Base-by-base conservation (phyloP, 352 stramenopile genomes). In the Pythium brachiatum region DNA sequence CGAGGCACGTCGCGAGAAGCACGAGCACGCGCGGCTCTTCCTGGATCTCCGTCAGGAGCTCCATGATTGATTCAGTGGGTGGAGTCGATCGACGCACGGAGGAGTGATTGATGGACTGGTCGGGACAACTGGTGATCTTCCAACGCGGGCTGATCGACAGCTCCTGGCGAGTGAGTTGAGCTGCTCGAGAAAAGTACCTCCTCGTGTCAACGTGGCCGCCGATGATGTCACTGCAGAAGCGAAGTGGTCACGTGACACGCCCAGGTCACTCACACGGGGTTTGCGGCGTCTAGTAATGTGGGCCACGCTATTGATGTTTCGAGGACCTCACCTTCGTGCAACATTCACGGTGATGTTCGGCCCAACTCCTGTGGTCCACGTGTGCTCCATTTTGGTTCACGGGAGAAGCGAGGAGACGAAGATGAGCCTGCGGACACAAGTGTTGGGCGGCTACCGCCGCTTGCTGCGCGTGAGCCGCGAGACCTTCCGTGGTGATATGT, bases 391-490 rank as follows among this genome's bases (percentile, higher is more conserved):
- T 52, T 52, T 36, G 31, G 3, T 32, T 3, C 7, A 52, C 41
- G 41, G 20, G 8, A 18, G 12, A 36, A 12, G 18, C 13, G 0
- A 15, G 38, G 2, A 25, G 36, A 44, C 41, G 31, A 73, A 3
- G 12, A 90, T 86, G 78, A 87, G 68, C n/a, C 56, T 75, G 13
- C 76, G 84, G 8, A 26, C 70, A 41, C 82, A 86, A 53, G 83
- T 93, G 51, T 70, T 95, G 11, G 68, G 84, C 32, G 86, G 86
- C 26, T 95, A 95, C 70, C 78, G 80, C 29, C 82, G 86, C 31
- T 56, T 95, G 56, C 64, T 95, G 60, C 83, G 81, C 15, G 83
- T 83, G 39, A 95, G 83, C 69, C 81, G 73, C 26, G 64, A 79
- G 68, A 79, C 86, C 3, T 95, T 95, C 72, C 79, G 79, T 23